Conservation (phyloP, 768 basidiomycete species). For the Coprinellus micaceus region DNA sequence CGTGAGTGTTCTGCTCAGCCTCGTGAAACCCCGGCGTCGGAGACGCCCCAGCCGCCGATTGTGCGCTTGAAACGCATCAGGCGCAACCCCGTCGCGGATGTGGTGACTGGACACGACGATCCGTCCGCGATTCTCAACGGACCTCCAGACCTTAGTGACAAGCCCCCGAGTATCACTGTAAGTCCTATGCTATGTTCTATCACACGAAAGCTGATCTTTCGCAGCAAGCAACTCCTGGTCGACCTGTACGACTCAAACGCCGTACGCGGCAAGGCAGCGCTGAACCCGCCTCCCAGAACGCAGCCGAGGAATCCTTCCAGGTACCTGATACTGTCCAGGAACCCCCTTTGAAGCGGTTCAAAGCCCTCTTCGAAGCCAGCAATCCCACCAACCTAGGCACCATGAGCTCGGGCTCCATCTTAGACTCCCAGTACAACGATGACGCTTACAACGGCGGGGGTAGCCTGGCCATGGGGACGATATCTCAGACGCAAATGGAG, state of each 20-base stretch:
- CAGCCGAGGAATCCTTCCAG: conserved; percentile 13
- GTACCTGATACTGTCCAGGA: conserved; percentile 31
- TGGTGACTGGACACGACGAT: conserved; percentile 45
- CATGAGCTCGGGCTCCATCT: conserved; percentile 22
- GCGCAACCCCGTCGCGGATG: neutral
- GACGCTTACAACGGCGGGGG: conserved; percentile 12
- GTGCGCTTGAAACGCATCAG: neutral
- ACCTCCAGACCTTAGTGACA: conserved; percentile 23
- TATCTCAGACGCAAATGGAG: conserved; percentile 33
- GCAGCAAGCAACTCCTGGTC: conserved; percentile 28
- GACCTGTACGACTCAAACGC: conserved; percentile 48
- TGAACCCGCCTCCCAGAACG: neutral
- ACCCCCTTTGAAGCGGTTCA: conserved; percentile 67
- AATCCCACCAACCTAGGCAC: conserved; percentile 35
- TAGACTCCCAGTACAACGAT: conserved; percentile 14
- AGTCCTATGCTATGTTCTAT: neutral
- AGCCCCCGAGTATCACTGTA: too few species aligned
- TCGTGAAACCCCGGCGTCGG: too few species aligned
- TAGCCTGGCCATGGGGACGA: neutral
- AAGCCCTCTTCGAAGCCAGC: conserved; percentile 64
- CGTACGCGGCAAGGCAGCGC: conserved; percentile 36
- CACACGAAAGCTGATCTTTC: conserved; percentile 27
- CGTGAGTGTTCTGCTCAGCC: too few species aligned
- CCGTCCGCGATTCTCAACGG: conserved; percentile 35
- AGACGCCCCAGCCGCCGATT: too few species aligned